A percentile compares a stretch with the other conserved stretches of the same genome.
Conservation (phyloP, 2,329 filamentous ascomycete species). For the Curvularia sp. region DNA sequence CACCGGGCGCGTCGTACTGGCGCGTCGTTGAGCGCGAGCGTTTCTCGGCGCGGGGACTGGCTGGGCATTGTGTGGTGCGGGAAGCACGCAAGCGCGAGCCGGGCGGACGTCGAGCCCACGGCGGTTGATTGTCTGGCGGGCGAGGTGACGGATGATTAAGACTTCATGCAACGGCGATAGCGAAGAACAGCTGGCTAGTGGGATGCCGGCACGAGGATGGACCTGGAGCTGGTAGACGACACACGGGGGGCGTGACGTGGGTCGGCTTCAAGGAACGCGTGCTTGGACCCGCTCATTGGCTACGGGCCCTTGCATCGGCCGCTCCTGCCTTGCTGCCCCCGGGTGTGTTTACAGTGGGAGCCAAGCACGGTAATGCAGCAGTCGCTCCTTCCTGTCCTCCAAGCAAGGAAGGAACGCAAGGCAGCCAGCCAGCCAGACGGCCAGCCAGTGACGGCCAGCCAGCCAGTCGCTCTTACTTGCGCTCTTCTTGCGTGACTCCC, state of each 20-base stretch:
- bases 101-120: too few species aligned
- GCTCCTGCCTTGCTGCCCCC: slow-evolving; percentile 36
- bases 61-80: background rate
- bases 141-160: slow-evolving; percentile 5
- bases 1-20: slow-evolving; percentile 24
- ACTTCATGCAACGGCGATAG: slow-evolving; percentile 11
- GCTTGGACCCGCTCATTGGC: slow-evolving; percentile 30
- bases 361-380: slow-evolving; percentile 21
- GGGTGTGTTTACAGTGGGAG: slow-evolving; percentile 18
- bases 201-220: slow-evolving; percentile 26
- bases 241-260: slow-evolving; percentile 27
- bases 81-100: too few species aligned
- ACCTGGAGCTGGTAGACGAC: slow-evolving; percentile 15
- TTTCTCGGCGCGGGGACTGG: background rate
- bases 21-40: background rate
- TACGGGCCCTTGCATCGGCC: slow-evolving; percentile 27
- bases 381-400: slow-evolving; percentile 1
- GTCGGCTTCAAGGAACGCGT: slow-evolving; percentile 30
- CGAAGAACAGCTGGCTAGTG: slow-evolving; percentile 36
- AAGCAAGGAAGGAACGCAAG: background rate
- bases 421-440: background rate
- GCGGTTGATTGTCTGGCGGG: too few species aligned
- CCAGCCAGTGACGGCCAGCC: background rate
- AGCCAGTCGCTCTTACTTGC: background rate
- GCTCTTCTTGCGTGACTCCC: background rate